A percentile compares a stretch with the other conserved stretches of the same genome.
Conservation (phyloP, 768 basidiomycete genomes). For the Tulasnella sp. region DNA sequence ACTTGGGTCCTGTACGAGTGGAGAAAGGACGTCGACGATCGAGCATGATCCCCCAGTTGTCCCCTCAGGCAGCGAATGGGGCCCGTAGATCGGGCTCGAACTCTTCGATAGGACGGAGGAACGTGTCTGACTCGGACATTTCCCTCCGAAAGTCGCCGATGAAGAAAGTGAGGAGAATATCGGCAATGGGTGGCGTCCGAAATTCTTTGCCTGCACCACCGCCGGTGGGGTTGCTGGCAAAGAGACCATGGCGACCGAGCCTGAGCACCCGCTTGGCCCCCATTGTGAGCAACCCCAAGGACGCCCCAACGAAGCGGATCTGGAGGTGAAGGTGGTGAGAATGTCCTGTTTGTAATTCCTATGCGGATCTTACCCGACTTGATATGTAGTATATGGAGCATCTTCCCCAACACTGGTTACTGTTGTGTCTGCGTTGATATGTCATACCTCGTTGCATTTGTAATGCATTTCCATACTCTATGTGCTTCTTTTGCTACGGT, state of each 20-base stretch:
- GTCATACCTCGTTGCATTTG: no score
- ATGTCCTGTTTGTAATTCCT: no score
- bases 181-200: neutral
- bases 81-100: neutral
- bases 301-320: neutral
- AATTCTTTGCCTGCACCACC: neutral
- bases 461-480: no score
- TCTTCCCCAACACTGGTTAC: no score
- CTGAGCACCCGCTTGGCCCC: slow-evolving; percentile 1
- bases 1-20: slow-evolving; percentile 58
- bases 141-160: slow-evolving; percentile 2
- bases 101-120: neutral
- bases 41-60: slow-evolving; percentile 57
- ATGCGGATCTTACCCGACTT: no score
- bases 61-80: no score
- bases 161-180: slow-evolving; percentile 7
- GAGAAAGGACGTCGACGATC: slow-evolving; percentile 66
- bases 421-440: no score
- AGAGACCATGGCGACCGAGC: slow-evolving; percentile 3
- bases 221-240: neutral
- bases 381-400: no score
- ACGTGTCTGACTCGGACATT: neutral
- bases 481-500: no score
- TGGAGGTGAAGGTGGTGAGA: slow-evolving; percentile 13
- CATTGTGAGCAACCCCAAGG: slow-evolving; percentile 1